These are phyloP conservation scores for Coemansia sp. DNA, from an alignment of 192 early-diverging fungal species.

Conservation along the genomic window DNA sequence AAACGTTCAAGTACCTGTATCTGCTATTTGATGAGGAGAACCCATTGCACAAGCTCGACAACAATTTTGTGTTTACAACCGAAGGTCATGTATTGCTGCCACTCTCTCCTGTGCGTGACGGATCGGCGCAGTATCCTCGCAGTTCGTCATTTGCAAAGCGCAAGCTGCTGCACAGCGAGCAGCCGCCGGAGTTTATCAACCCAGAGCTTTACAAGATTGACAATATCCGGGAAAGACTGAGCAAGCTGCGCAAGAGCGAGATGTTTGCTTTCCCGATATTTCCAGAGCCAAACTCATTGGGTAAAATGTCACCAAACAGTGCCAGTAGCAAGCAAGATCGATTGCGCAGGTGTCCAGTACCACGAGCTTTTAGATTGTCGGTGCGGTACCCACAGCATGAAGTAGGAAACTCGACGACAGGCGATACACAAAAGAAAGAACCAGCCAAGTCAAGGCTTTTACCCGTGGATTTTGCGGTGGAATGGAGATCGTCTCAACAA, in stretches of 20 bases:
- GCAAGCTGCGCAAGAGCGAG: constrained; percentile 15
- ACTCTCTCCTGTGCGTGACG: constrained; percentile 20
- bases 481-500: neutral
- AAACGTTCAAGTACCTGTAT: constrained; percentile 97
- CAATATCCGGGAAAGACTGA: constrained; percentile 28
- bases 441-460: neutral
- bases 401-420: neutral
- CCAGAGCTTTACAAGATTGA: constrained; percentile 19
- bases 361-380: constrained; percentile 7
- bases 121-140: constrained; percentile 35
- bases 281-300: neutral
- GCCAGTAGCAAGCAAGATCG: neutral
- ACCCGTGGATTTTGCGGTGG: constrained; percentile 3
- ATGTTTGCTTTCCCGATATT: constrained; percentile 23
- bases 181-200: constrained; percentile 15
- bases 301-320: neutral
- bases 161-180: constrained; percentile 24
- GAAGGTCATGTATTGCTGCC: constrained; percentile 55
- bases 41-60: constrained; percentile 65
- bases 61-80: constrained; percentile 88
- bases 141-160: constrained; percentile 33
- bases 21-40: constrained; percentile 87
- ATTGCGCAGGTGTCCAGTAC: constrained; percentile 23
- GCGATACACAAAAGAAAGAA: neutral
- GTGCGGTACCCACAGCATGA: neutral